phyloP scores from a whole-genome alignment of 208 protist species.

The Leishmania major region DNA sequence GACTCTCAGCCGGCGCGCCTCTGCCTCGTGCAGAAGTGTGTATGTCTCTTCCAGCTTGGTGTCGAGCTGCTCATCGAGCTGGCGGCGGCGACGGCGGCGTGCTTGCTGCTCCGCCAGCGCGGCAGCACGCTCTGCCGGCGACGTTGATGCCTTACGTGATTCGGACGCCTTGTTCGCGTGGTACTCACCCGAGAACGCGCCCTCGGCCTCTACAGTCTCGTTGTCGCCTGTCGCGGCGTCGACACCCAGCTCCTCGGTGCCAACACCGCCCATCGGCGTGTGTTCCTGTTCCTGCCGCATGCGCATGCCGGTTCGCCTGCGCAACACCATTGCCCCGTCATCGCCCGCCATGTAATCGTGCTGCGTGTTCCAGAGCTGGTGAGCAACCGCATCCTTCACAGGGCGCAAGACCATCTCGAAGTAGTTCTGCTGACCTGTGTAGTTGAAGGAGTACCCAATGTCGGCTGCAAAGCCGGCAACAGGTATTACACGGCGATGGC shows the following conservation, averaged over 20 bases:
- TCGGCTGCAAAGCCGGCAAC: conserved; percentile 55
- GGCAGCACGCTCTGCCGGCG: neutral
- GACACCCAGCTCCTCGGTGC: neutral
- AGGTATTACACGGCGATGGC: conserved; percentile 48
- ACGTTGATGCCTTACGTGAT: neutral
- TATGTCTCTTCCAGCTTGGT: conserved; percentile 20
- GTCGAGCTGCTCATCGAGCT: conserved; percentile 34
- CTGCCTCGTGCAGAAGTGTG: conserved; percentile 24
- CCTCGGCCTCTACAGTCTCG: neutral
- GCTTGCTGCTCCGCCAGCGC: neutral
- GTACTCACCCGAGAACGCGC: neutral
- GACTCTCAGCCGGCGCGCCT: conserved; percentile 24
- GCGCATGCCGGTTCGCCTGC: conserved; percentile 2
- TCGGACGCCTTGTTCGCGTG: neutral
- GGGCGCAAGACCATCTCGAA: conserved; percentile 57
- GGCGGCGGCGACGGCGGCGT: conserved; percentile 4
- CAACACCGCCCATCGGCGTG: neutral
- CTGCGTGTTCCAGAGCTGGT: conserved; percentile 54
- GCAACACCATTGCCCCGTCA: conserved; percentile 24
- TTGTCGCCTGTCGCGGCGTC: neutral
- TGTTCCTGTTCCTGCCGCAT: conserved; percentile 1
- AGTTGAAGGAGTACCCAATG: conserved; percentile 76
- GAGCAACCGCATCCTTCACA: conserved; percentile 26
- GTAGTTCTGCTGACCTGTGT: conserved; percentile 48
- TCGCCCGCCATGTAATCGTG: conserved; percentile 21